Conservation (phyloP, 345 rosid genomes). For the Rhizophora mangle region DNA sequence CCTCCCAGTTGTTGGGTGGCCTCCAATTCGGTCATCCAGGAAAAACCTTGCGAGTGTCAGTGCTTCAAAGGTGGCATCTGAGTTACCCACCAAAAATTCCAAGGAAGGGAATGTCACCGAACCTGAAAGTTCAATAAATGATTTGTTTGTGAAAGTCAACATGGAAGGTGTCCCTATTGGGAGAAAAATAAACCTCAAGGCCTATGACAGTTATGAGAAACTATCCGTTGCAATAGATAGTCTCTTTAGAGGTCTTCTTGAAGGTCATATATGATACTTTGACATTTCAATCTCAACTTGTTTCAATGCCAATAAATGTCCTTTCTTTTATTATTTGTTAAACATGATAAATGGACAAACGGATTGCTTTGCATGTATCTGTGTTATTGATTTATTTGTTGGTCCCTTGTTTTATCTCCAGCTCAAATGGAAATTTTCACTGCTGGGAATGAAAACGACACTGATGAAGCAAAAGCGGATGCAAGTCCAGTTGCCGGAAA, state of each 20-base stretch:
- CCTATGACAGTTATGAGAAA: slow-evolving; percentile 73
- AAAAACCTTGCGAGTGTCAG: slow-evolving; percentile 71
- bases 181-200: slow-evolving; percentile 89
- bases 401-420: too few species aligned
- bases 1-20: slow-evolving; percentile 98
- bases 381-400: too few species aligned
- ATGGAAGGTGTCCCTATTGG: slow-evolving; percentile 99
- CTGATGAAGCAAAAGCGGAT: slow-evolving; percentile 59
- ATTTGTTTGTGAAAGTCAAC: slow-evolving; percentile 79
- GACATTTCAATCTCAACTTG: not conserved
- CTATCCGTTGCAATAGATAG: slow-evolving; percentile 86
- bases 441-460: slow-evolving; percentile 44
- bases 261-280: slow-evolving; percentile 41
- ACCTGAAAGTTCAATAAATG: slow-evolving; percentile 40
- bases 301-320: too few species aligned
- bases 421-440: slow-evolving; percentile 65
- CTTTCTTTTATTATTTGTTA: too few species aligned
- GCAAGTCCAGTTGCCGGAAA: slow-evolving; percentile 65
- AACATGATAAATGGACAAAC: too few species aligned
- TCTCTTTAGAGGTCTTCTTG: slow-evolving; percentile 91
- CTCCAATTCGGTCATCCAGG: slow-evolving; percentile 88
- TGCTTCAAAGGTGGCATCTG: slow-evolving; percentile 51
- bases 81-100: slow-evolving; percentile 39
- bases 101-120: slow-evolving; percentile 32
- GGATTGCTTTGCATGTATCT: too few species aligned